Conservation (phyloP, 352 stramenopile genomes). For the Pythium plurisporium region DNA sequence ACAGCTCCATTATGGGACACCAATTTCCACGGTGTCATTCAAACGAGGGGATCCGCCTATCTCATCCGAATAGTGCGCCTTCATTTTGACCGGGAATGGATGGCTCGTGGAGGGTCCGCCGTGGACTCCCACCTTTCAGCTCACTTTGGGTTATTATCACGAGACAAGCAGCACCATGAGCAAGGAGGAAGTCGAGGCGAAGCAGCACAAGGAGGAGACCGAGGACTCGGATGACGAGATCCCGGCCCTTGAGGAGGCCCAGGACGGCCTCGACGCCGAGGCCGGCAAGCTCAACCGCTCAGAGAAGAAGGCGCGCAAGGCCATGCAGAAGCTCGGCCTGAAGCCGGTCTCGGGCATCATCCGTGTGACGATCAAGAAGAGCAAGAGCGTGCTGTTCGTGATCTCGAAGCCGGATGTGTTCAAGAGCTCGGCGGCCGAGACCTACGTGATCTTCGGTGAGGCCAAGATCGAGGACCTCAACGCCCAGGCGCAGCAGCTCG, state of each 20-base stretch:
- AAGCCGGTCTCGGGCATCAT: slow-evolving; percentile 95
- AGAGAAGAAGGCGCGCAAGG: slow-evolving; percentile 99
- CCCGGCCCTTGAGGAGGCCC: slow-evolving; percentile 68
- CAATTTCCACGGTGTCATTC: too few relatives aligned
- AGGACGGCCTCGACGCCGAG: slow-evolving; percentile 59
- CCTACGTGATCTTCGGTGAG: slow-evolving; percentile 98
- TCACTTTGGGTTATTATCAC: slow-evolving; percentile 11
- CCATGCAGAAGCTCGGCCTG: slow-evolving; percentile 99
- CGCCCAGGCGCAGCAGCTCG: slow-evolving; percentile 79
- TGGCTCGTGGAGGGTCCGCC: not conserved
- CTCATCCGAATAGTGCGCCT: slow-evolving; percentile 19
- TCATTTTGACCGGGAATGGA: slow-evolving; percentile 8
- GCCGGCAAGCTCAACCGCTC: slow-evolving; percentile 92
- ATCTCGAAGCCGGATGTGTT: slow-evolving; percentile 98
- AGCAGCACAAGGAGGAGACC: slow-evolving; percentile 51
- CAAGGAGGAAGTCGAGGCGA: slow-evolving; percentile 36
- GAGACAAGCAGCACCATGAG: slow-evolving; percentile 27
- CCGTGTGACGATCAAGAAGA: slow-evolving; percentile 97
- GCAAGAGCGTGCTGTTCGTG: slow-evolving; percentile 96
- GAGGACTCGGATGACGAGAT: slow-evolving; percentile 82
- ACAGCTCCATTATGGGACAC: too few relatives aligned
- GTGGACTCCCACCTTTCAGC: not conserved
- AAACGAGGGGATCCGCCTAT: too few relatives aligned
- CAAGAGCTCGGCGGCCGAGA: slow-evolving; percentile 94
- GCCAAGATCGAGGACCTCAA: slow-evolving; percentile 97